Base-by-base conservation (phyloP, 1,284 basidiomycete species). In the Cutaneotrichosporon daszewskae region DNA sequence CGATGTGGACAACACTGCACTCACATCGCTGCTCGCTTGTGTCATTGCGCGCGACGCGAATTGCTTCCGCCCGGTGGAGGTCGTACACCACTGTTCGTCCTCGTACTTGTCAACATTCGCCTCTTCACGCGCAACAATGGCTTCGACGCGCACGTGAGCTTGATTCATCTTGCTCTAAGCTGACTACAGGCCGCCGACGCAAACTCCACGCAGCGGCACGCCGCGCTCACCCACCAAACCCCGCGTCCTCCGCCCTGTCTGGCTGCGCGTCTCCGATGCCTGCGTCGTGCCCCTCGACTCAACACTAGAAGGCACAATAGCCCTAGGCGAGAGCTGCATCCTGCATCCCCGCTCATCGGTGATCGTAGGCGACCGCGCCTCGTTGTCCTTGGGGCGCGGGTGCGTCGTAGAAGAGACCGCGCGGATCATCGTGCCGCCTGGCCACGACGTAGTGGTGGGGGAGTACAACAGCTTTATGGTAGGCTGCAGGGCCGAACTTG, bases 341-440 rank as follows among this genome's bases (percentile, higher is more conserved):
- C 80, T 98, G n/a, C 92, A 97, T 57, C 92, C 94, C 0, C 87
- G 88, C 63, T 87, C 87, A 1, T 86, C 85, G 23, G 85, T 97
- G 51, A 84, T 91, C 51, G 90, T 89, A 7, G 80, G 87, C 32
- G 39, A 45, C 3, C 45, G 81, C 5, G 90, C 87, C 0, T 83
- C 88, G 3, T 89, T 97, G 51, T 75, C 87, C 34, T 84, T 97
- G 36, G 94, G 90, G 8, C 75, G 80, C 19, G 80, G 84, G 43
- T 92, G 88, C 64, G 87, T 97, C 57, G 80, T 98, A 41, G 94
- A 97, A 62, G 94, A 97, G 68, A 78, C 79, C 8, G 85, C 81
- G 3, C 82, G 90, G 54, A 82, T 97, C 49, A 82, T 92, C 45
- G 94, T 95, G 66, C 76, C 85, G 78, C 84, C 53, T 40, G 69